Conservation (phyloP, 225 moss, liverwort and hornwort genomes). For the Rhytidiadelphus loreus region DNA sequence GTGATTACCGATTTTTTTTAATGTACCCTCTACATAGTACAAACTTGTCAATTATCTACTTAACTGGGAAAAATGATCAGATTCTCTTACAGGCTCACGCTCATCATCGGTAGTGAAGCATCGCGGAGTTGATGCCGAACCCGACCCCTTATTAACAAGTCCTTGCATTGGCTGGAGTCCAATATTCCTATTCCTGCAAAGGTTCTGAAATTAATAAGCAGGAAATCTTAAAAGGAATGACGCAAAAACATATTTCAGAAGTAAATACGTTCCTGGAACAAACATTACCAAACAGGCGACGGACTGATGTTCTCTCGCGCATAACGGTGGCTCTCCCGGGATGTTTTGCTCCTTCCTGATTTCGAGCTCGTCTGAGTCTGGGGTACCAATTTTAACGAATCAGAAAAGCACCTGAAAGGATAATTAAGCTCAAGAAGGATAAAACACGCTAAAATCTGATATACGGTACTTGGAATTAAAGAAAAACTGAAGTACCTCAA, state of each 20-base stretch:
- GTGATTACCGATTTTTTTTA: neutral
- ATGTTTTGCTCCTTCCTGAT: constrained; percentile 4
- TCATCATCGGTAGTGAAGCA: constrained; percentile 22
- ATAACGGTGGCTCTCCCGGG: constrained; percentile 9
- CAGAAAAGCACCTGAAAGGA: neutral
- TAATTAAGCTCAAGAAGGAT: neutral
- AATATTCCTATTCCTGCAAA: constrained; percentile 19
- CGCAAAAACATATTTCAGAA: neutral
- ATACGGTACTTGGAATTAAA: neutral
- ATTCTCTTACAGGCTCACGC: constrained; percentile 8
- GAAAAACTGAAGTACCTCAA: constrained; percentile 5
- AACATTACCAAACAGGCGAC: constrained; percentile 28
- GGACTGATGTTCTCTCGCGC: constrained; percentile 23
- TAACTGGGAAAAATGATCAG: neutral
- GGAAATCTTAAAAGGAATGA: neutral
- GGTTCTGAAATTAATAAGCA: neutral
- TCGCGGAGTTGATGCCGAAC: constrained; percentile 8
- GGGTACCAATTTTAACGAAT: neutral
- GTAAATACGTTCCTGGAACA: neutral
- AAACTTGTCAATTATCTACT: neutral
- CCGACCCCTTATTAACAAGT: neutral
- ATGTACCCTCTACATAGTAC: neutral
- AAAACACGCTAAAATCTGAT: neutral
- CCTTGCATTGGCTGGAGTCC: constrained; percentile 16
- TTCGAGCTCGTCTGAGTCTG: constrained; percentile 8